Evolutionary conservation across 2,329 filamentous ascomycete genomes (phyloP), one percentile per base, ranked within the genome.

Genomic region (Sporothrix brasiliensis): DNA sequence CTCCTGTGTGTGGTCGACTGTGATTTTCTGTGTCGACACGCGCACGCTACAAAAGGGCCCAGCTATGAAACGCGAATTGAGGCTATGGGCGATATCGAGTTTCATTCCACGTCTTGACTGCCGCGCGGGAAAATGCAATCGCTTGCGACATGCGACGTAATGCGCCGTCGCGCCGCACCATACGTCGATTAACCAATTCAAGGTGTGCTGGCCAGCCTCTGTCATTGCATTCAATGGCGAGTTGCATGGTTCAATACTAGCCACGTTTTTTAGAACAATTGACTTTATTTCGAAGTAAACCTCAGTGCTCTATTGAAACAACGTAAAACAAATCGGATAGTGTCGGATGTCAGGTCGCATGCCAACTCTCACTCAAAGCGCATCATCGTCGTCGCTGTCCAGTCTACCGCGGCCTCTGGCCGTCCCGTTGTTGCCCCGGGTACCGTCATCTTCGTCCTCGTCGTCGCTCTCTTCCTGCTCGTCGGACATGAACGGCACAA

Each of bases 401-500:
- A 44, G 13, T 13, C n/a, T 39, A n/a, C 34, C n/a, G 9, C 39
- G 58, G 39, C 39, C 39, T 47, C 58, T 47, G n/a, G 58, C 63
- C 16, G 44, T n/a, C 11, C 14, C 50, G 10, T 63, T 30, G 44
- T 34, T 44, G 30, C 16, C 47, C 24, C 13, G 14, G 4, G 6
- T 39, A 1, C 50, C 69, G 41, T 11, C 41, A 3, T 44, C 11
- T 4, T 60, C 66, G 14, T 76, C 76, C 27, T 76, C 77, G 2
- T 76, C 78, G 1, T 78, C 79, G 5, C 79, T 78, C 6, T 77
- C 79, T 1, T 82, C 80, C 0, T 83, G 83, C 2, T 86, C 84
- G 39, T 88, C 91, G 86, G 85, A 83, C 69, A 89, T 83, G 70
- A 90, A 89, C 19, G 92, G 92, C 70, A 96, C 89, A 77, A 95